Percentiles rank a stretch among this genome's conserved stretches.
Evolutionary conservation across 495 filamentous ascomycete genomes (phyloP).

Genomic region (Penicillium canariense): DNA sequence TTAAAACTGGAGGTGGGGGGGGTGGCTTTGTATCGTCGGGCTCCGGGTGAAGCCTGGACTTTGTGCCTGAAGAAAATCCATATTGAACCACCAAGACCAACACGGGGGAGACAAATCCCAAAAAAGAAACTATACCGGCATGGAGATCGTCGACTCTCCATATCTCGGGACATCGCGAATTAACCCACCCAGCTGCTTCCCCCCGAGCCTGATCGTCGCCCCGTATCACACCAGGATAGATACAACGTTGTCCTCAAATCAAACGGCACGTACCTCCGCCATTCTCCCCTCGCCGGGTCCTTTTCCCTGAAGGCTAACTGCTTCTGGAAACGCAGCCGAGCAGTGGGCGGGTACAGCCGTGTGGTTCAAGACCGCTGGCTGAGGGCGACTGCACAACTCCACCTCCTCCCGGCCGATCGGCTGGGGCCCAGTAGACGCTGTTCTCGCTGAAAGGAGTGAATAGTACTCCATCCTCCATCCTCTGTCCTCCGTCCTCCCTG

Average conservation of each 20-base stretch:
- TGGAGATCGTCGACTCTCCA: background rate
- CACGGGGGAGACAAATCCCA: background rate
- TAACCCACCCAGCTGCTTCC: background rate
- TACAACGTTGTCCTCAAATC: background rate
- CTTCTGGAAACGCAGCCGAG: constrained; percentile 17
- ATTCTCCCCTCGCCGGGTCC: background rate
- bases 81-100: background rate
- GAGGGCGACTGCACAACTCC: background rate
- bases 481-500: background rate
- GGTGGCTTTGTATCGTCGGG: too few relatives aligned
- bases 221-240: background rate
- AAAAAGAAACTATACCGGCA: background rate
- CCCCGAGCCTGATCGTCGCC: background rate
- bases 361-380: constrained; percentile 5
- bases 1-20: too few relatives aligned
- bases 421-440: background rate
- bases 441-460: too few relatives aligned
- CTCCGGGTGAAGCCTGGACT: too few relatives aligned
- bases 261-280: background rate
- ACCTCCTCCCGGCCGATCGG: background rate
- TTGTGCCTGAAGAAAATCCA: background rate
- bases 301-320: constrained; percentile 2
- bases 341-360: constrained; percentile 21
- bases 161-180: background rate
- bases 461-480: background rate